Evolutionary conservation across 805 yeast species (phyloP), one percentile per base, ranked within the genome.

Genomic region (Yueomyces sp.): DNA sequence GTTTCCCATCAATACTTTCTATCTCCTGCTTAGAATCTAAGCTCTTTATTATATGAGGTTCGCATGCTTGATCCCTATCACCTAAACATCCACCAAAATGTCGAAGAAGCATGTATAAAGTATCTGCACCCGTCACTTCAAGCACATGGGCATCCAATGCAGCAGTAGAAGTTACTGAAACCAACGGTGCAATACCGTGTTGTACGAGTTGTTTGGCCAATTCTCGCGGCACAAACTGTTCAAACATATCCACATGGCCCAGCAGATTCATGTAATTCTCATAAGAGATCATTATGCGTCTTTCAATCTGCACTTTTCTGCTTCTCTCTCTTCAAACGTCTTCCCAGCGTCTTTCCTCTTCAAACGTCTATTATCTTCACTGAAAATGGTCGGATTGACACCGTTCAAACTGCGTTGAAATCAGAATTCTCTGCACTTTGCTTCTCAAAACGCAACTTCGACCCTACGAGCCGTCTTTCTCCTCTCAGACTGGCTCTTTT

Each of bases 1-100:
- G 19, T 19, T 19, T 19, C 19, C 19, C 19, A 30, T 19, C 30
- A n/a, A 9, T 19, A 26, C 29, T 19, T 19, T 19, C 19, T 19
- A 19, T 19, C 19, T 19, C 2, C 19, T 19, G 19, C 19, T 19
- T 19, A 19, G 1, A 19, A 19, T 19, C 19, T 19, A 19, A 19
- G 19, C 19, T 19, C 19, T 19, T 19, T 19, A 19, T 19, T 6
- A 9, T 30, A 32, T 11, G 3, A 34, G 3, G 19, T 40, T 57
- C 62, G 41, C 52, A 51, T 26, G 51, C 54, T 45, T 60, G 65
- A 40, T 59, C 65, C 45, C 62, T 50, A 45, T 60, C 65, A 2
- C 59, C 51, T 12, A 57, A 52, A 45, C 63, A 60, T 36, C 61
- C 63, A n/a, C 64, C 59, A 47, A 60, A 60, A 41, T 49, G 56